Percentiles rank a stretch among this genome's conserved stretches.
These are phyloP conservation scores for Mycena kentingensis DNA, from an alignment of 768 basidiomycete species.

Conservation along the genomic window DNA sequence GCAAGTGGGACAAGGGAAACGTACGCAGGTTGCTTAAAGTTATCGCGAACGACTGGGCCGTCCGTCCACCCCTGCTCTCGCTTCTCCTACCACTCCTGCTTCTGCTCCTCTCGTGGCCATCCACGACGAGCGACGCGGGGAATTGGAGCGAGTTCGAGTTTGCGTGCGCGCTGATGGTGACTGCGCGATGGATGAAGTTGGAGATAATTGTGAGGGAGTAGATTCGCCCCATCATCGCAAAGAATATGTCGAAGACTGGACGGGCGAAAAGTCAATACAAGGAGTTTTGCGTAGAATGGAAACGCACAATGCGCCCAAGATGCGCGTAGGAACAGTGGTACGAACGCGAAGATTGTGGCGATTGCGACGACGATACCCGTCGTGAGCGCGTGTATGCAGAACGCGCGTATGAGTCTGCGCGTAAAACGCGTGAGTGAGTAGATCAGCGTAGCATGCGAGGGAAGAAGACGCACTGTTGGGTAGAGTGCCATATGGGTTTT, in stretches of 20 bases:
- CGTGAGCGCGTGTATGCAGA: slow-evolving; percentile 9
- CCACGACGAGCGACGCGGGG: neutral
- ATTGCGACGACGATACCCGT: slow-evolving; percentile 13
- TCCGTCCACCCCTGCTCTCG: too few species aligned
- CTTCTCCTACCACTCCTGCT: too few species aligned
- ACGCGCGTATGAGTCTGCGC: slow-evolving; percentile 4
- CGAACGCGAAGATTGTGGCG: slow-evolving; percentile 9
- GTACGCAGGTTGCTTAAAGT: too few species aligned
- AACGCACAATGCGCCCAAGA: neutral
- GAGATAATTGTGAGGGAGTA: slow-evolving; percentile 14
- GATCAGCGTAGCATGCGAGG: neutral
- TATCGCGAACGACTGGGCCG: too few species aligned
- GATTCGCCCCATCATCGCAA: slow-evolving; percentile 15
- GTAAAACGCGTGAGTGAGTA: neutral
- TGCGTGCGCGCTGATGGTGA: neutral
- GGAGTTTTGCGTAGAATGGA: neutral
- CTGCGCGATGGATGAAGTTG: slow-evolving; percentile 6
- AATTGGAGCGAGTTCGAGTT: neutral
- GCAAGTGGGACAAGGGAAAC: too few species aligned
- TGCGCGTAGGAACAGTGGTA: neutral
- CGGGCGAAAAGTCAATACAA: neutral
- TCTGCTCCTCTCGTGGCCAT: too few species aligned
- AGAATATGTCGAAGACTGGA: slow-evolving; percentile 14
- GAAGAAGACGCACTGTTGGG: slow-evolving; percentile 4
- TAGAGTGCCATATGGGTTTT: slow-evolving; percentile 6